A percentile compares a stretch with the other conserved stretches of the same genome.
These are phyloP conservation scores for Urochloa ruziziensis DNA, from an alignment of 176 grass and related monocot genomes.

Conservation along the genomic window DNA sequence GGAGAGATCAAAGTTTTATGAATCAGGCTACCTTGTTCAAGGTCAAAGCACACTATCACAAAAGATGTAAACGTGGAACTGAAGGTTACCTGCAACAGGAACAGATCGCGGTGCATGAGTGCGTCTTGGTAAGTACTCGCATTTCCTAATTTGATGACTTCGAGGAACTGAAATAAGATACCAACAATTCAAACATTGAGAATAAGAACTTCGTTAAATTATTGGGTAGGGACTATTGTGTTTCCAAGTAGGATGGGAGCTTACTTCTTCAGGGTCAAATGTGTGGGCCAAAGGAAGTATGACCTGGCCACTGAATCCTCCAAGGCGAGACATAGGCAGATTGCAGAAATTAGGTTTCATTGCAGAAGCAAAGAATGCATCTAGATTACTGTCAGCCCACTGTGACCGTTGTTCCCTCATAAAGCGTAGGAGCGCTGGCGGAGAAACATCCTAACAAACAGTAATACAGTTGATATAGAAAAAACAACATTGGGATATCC, in stretches of 20 bases:
- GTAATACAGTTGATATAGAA: neutral
- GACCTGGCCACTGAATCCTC: constrained; percentile 61
- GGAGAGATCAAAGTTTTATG: neutral
- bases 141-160: constrained; percentile 79
- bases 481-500: neutral
- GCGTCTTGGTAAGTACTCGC: constrained; percentile 40
- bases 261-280: constrained; percentile 74
- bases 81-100: constrained; percentile 72
- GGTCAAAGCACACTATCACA: neutral
- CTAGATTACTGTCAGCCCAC: constrained; percentile 70
- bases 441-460: constrained; percentile 55
- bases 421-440: constrained; percentile 46
- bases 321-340: constrained; percentile 44
- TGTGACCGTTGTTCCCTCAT: constrained; percentile 73
- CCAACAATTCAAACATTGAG: neutral
- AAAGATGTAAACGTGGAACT: neutral
- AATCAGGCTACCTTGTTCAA: neutral
- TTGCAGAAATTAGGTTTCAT: constrained; percentile 57
- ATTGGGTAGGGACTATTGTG: neutral
- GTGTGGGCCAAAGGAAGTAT: constrained; percentile 69
- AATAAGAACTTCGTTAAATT: neutral
- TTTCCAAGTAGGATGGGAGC: neutral
- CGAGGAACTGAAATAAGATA: constrained; percentile 55
- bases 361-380: constrained; percentile 64
- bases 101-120: constrained; percentile 66